Percentiles rank a stretch among this genome's conserved stretches.
phyloP scores from a whole-genome alignment of 2,329 filamentous ascomycete genomes.

The Epichloe sp. region DNA sequence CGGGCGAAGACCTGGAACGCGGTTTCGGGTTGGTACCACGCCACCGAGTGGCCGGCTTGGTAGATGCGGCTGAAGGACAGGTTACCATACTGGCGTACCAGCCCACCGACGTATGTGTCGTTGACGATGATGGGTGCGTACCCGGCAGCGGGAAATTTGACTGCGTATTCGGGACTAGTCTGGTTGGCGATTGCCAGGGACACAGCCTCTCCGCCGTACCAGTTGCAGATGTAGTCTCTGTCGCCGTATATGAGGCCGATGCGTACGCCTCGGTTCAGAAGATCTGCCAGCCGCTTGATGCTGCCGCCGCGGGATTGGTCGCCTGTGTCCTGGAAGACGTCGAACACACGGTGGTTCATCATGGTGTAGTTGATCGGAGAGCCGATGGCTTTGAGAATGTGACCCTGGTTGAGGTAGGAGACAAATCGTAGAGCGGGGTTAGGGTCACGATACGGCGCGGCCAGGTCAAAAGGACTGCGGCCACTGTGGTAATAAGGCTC shows the following conservation, averaged over 20 bases:
- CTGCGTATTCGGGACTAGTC: slow-evolving; percentile 31
- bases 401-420: slow-evolving; percentile 50
- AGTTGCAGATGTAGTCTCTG: slow-evolving; percentile 51
- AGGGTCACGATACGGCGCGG: slow-evolving; percentile 41
- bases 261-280: slow-evolving; percentile 49
- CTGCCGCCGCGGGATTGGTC: slow-evolving; percentile 53
- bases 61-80: slow-evolving; percentile 55
- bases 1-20: slow-evolving; percentile 47
- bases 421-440: slow-evolving; percentile 49
- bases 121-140: slow-evolving; percentile 63
- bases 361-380: slow-evolving; percentile 47
- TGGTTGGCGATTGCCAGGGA: slow-evolving; percentile 47
- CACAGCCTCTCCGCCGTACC: slow-evolving; percentile 62
- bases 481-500: slow-evolving; percentile 41
- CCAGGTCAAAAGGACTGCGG: slow-evolving; percentile 48
- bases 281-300: slow-evolving; percentile 42
- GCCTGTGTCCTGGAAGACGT: slow-evolving; percentile 35
- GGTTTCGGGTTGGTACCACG: slow-evolving; percentile 48
- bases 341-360: slow-evolving; percentile 31
- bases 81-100: slow-evolving; percentile 66
- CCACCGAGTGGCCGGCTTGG: slow-evolving; percentile 50
- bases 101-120: slow-evolving; percentile 53
- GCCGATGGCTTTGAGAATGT: slow-evolving; percentile 46
- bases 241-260: slow-evolving; percentile 61
- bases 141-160: slow-evolving; percentile 49